phyloP scores from a whole-genome alignment of 2,329 filamentous ascomycete genomes.

The Orbilia javanica region DNA sequence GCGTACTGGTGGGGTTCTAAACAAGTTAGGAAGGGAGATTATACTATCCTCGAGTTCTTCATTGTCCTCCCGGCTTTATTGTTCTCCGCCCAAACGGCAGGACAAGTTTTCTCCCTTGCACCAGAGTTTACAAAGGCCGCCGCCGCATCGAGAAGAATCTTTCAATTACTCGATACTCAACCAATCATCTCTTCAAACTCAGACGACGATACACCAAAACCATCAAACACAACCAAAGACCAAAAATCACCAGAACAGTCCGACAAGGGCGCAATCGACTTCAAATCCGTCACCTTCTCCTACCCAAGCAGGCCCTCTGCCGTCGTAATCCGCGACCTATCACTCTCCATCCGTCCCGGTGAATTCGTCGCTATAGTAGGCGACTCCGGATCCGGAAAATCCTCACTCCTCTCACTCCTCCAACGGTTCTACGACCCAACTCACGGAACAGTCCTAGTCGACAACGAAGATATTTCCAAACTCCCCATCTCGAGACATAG shows the following conservation, averaged over 20 bases:
- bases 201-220: slow-evolving; percentile 11
- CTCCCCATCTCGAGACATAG: slow-evolving; percentile 68
- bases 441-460: slow-evolving; percentile 66
- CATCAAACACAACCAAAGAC: slow-evolving; percentile 62
- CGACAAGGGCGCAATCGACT: slow-evolving; percentile 67
- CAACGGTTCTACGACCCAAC: slow-evolving; percentile 69
- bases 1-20: slow-evolving; percentile 85
- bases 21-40: slow-evolving; percentile 75
- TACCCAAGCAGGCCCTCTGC: slow-evolving; percentile 75
- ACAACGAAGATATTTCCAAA: slow-evolving; percentile 68
- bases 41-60: slow-evolving; percentile 78
- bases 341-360: slow-evolving; percentile 71
- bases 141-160: slow-evolving; percentile 72
- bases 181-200: slow-evolving; percentile 60
- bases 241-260: slow-evolving; percentile 66
- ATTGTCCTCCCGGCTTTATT: slow-evolving; percentile 79
- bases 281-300: slow-evolving; percentile 74
- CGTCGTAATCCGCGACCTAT: slow-evolving; percentile 71
- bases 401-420: slow-evolving; percentile 73
- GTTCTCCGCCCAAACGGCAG: slow-evolving; percentile 79
- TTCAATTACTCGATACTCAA: slow-evolving; percentile 61
- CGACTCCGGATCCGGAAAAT: slow-evolving; percentile 76
- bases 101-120: slow-evolving; percentile 80
- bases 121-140: slow-evolving; percentile 79
- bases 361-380: slow-evolving; percentile 76